Conservation (phyloP, 768 basidiomycete genomes). For the Boletus rubroflammeus region DNA sequence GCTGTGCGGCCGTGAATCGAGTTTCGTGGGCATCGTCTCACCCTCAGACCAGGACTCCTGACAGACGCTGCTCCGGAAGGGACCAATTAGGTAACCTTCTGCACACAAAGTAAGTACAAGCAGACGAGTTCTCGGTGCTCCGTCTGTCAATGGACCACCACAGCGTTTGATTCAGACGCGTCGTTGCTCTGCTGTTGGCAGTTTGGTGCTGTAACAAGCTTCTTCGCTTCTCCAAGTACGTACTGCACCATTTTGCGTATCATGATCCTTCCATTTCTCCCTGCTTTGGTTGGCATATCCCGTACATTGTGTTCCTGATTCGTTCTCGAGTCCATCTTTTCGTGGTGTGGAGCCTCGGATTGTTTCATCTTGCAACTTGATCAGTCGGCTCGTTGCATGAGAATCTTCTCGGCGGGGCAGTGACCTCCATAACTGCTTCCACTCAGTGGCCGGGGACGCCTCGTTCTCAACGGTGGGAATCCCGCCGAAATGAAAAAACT, state of each 20-base stretch:
- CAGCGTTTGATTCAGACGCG: constrained; percentile 3
- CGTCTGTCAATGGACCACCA: not conserved
- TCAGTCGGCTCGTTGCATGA: not conserved
- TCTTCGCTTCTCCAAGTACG: not conserved
- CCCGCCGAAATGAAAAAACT: not conserved
- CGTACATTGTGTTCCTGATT: not conserved
- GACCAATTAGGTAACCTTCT: not conserved
- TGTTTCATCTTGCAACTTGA: not conserved
- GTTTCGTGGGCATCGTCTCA: not conserved
- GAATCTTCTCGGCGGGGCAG: not conserved
- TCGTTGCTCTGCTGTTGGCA: not conserved
- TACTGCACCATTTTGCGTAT: not conserved
- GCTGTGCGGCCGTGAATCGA: constrained; percentile 3
- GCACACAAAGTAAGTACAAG: not conserved
- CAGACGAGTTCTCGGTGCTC: not conserved
- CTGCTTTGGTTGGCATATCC: not conserved
- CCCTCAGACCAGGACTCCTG: not conserved
- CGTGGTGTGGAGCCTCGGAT: not conserved
- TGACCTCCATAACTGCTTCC: not conserved
- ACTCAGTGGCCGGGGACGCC: too few species aligned
- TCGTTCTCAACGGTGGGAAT: constrained; percentile 6
- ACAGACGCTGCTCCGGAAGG: not conserved
- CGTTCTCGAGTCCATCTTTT: not conserved
- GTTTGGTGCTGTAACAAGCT: not conserved
- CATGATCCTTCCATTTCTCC: constrained; percentile 8